Evolutionary conservation across 2,329 filamentous ascomycete species (phyloP).

Genomic region (Monosporascus sp.): DNA sequence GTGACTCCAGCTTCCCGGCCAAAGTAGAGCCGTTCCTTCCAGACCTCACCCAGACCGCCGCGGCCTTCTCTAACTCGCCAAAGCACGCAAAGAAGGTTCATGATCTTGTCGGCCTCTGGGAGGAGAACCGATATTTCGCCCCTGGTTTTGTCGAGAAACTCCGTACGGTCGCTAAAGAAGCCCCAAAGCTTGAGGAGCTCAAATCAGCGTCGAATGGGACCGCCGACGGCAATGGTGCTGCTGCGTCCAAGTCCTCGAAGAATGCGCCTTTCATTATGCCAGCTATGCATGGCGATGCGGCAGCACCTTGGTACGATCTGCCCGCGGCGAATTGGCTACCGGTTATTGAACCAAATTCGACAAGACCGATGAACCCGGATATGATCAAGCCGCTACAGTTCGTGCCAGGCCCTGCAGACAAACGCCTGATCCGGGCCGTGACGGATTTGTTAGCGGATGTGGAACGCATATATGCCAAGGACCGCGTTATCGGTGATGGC

Average conservation of each 20-base stretch:
- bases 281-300: constrained; percentile 68
- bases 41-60: constrained; percentile 54
- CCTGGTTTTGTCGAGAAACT: constrained; percentile 51
- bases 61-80: constrained; percentile 54
- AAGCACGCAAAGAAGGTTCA: constrained; percentile 63
- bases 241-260: constrained; percentile 38
- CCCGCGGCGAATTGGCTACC: constrained; percentile 78
- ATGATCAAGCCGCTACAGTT: constrained; percentile 69
- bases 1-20: constrained; percentile 45
- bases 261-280: constrained; percentile 67
- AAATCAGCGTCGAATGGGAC: constrained; percentile 13
- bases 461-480: constrained; percentile 59
- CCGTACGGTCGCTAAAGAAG: constrained; percentile 48
- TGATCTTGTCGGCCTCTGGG: constrained; percentile 65
- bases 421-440: constrained; percentile 61
- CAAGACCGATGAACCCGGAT: constrained; percentile 65
- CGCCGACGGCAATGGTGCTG: constrained; percentile 15
- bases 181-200: constrained; percentile 18
- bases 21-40: constrained; percentile 55
- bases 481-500: constrained; percentile 39
- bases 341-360: constrained; percentile 71
- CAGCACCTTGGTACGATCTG: constrained; percentile 73
- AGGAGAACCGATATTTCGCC: constrained; percentile 58
- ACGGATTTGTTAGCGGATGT: constrained; percentile 65
- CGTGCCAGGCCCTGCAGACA: constrained; percentile 61